phyloP scores from a whole-genome alignment of 2,329 filamentous ascomycete genomes.

The Fusarium sp. region DNA sequence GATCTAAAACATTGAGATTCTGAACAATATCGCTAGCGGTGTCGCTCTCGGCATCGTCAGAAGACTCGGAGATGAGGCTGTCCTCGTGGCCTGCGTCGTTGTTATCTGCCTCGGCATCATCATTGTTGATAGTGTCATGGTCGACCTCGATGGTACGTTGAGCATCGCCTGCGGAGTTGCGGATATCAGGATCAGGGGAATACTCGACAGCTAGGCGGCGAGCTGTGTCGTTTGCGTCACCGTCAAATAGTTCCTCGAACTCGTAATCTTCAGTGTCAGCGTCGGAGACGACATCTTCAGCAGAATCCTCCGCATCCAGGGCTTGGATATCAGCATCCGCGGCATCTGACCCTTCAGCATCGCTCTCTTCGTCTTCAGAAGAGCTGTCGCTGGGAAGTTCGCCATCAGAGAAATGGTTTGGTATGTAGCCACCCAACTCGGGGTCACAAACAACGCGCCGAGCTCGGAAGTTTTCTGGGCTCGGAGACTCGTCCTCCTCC shows the following conservation, averaged over 20 bases:
- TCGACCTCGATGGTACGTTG: neutral
- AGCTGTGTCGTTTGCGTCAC: neutral
- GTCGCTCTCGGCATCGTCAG: neutral
- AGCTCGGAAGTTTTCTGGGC: slow-evolving; percentile 3
- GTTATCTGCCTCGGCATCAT: neutral
- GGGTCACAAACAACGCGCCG: neutral
- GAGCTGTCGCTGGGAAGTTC: too few relatives aligned
- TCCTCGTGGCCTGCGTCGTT: neutral
- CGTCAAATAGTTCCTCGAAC: neutral
- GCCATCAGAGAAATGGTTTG: too few relatives aligned
- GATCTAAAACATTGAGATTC: neutral
- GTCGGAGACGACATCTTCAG: neutral
- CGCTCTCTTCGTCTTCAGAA: neutral
- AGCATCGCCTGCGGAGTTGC: neutral
- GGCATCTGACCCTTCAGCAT: neutral
- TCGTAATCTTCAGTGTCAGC: neutral
- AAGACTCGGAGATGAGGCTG: neutral
- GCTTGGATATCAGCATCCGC: neutral
- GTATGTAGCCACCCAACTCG: neutral
- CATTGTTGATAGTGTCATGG: neutral
- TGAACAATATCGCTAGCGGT: neutral
- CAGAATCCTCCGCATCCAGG: neutral
- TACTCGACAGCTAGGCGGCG: neutral
- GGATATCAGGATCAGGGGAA: too few relatives aligned
- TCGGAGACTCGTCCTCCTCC: neutral